A percentile compares a stretch with the other conserved stretches of the same genome.
Evolutionary conservation across 306 rosid species (phyloP).

Genomic region (Cucurbita moschata): DNA sequence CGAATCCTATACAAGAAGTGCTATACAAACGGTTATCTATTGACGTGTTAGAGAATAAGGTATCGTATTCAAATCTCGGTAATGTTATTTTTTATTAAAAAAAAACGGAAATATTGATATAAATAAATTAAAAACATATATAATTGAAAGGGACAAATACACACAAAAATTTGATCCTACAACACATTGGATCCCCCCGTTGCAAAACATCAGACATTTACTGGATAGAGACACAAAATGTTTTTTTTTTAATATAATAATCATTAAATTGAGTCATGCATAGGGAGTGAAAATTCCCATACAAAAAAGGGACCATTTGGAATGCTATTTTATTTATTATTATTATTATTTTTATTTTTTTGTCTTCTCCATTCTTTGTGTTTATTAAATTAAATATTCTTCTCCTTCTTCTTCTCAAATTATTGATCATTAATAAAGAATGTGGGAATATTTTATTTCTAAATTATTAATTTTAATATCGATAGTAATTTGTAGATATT

Average conservation of each 20-base stretch:
- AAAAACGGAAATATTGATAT: too few species aligned
- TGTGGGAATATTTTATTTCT: too few species aligned
- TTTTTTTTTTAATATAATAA: too few species aligned
- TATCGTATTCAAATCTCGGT: too few species aligned
- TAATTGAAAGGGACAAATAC: not conserved
- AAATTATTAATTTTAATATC: too few species aligned
- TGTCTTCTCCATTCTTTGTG: too few species aligned
- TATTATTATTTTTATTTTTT: too few species aligned
- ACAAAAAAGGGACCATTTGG: not conserved
- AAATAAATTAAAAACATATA: not conserved
- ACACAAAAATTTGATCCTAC: not conserved
- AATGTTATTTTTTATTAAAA: too few species aligned
- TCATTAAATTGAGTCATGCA: not conserved
- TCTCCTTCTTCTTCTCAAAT: not conserved
- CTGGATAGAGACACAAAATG: not conserved
- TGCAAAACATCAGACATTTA: not conserved
- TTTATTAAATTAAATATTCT: not conserved
- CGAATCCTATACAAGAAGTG: too few species aligned
- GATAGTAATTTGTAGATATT: too few species aligned
- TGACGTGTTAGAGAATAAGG: too few species aligned
- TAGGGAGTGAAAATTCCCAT: not conserved
- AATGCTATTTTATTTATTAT: not conserved
- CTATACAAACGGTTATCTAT: too few species aligned
- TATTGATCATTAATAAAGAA: not conserved
- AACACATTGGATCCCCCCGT: constrained; percentile 4